Evolutionary conservation across 2,329 filamentous ascomycete genomes (phyloP), one percentile per base, ranked within the genome.

Genomic region (Lachnellula cervina): DNA sequence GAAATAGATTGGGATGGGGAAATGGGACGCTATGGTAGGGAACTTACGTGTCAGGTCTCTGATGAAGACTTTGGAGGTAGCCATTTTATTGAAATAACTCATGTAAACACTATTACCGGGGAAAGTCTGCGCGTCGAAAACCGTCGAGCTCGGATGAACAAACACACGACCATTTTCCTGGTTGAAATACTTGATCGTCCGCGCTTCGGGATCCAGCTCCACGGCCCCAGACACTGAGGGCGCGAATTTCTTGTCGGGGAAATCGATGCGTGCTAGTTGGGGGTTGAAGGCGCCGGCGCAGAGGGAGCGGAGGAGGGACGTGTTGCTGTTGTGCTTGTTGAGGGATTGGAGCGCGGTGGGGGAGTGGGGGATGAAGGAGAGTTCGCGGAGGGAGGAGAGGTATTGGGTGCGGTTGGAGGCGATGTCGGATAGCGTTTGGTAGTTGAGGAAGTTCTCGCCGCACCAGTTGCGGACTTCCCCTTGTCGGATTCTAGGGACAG

Each of bases 221-320:
- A 97, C 89, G 0, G 94, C 90, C 7, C 94, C 94, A 1, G 90
- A 89, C 60, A 95, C 83, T 2, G 89, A 90, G 37, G 86, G 84
- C 13, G 89, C 89, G 71, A 95, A 99, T 72, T 97, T 97, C 76
- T 96, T 96, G 73, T 96, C 90, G 0, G 94, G 94, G 64, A 97
- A 90, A 62, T 91, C 87, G 68, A 99, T 96, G 52, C 92, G 84
- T 14, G 91, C 91, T 61, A 97, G 84, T 72, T 97, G 93, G 0
- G 94, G 94, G 42, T 76, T 76, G 71, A 81, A 79, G 3, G 77
- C 72, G 14, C 73, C 77, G 2, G 78, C 78, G 8, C 77, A 71
- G 16, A 71, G 64, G 5, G 69, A 70, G 13, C 69, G 65, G 17
- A 71, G 55, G 11, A 71, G 64, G 25, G 67, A 40, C 8, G 61